Evolutionary conservation across 2,329 filamentous ascomycete species (phyloP), one percentile per base, ranked within the genome.

Genomic region (Fonsecaea nubica): DNA sequence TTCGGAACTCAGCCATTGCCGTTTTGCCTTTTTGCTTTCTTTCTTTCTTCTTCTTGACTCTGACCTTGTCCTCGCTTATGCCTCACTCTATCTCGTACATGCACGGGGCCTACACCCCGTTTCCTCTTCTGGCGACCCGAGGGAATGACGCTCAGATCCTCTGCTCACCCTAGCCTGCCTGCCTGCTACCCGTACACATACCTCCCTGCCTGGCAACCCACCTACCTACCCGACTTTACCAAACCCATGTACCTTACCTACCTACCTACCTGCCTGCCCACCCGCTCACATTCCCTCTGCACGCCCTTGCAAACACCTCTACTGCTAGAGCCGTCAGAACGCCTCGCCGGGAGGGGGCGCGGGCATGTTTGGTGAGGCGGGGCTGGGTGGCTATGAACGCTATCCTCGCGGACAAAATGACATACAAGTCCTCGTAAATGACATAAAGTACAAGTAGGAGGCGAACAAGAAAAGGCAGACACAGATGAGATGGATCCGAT

Each of bases 61-160:
- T 50, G 45, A 25, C 25, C 7, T 25, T 25, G 18, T 12, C 25
- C 45, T 12, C 45, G 45, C 45, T 50, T 25, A 25, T 13, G 45
- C 45, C 45, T 50, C 45, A 50, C 45, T 50, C 4, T 50, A n/a
- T 50, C 18, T 50, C 45, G 18, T 50, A 42, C 40, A 42, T 9
- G 40, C 18, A 42, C 40, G 40, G 18, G 40, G 25, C 25, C 25
- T 25, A 4, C 36, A 13, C 10, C 13, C 36, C 36, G 12, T 13
- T 4, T 4, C 12, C 36, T 40, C 13, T 40, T 40, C 10, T 40
- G 7, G 7, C 35, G 7, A 12, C 7, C 35, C 35, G 35, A 36
- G 35, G 35, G 7, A 36, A 7, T 12, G 40, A 42, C 18, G 18
- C 40, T n/a, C 10, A 18, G 5, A 4, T 5, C 8, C 13, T 5